Conservation (phyloP, 78 protist genomes). For the Creolimax fragrantissima region DNA sequence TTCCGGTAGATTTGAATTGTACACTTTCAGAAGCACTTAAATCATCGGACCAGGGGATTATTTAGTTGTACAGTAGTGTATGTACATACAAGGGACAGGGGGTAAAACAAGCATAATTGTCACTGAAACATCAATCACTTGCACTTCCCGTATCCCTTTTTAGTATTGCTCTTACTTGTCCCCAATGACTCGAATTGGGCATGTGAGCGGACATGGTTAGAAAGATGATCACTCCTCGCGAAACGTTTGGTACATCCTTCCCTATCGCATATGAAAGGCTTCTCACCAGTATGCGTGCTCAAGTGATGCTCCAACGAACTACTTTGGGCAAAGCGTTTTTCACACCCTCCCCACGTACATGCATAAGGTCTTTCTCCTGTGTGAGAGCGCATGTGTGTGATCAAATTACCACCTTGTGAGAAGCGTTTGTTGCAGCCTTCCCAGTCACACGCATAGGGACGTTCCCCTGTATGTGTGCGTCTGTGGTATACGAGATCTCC, state of each 20-base stretch:
- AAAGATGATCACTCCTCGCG: neutral
- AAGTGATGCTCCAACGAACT: neutral
- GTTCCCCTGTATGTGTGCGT: conserved; percentile 10
- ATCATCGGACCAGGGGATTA: too few species aligned
- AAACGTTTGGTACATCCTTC: neutral
- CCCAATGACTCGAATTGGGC: neutral
- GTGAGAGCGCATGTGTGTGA: neutral
- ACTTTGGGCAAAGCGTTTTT: neutral
- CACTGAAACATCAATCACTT: too few species aligned
- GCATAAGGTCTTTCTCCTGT: conserved; percentile 1
- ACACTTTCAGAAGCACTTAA: too few species aligned
- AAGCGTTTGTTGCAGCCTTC: neutral
- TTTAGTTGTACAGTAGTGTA: too few species aligned
- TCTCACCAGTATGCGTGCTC: neutral
- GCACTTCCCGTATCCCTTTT: too few species aligned
- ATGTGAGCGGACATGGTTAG: neutral
- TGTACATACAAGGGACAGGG: too few species aligned
- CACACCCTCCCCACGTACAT: neutral
- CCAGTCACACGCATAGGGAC: neutral
- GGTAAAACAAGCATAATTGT: too few species aligned
- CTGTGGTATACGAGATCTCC: neutral
- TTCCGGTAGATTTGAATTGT: too few species aligned
- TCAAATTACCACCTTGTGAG: neutral
- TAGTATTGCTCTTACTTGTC: too few species aligned
- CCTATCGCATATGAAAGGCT: neutral